Evolutionary conservation across 2,329 filamentous ascomycete genomes (phyloP), one percentile per base, ranked within the genome.

Genomic region (Colletotrichum liriopes): DNA sequence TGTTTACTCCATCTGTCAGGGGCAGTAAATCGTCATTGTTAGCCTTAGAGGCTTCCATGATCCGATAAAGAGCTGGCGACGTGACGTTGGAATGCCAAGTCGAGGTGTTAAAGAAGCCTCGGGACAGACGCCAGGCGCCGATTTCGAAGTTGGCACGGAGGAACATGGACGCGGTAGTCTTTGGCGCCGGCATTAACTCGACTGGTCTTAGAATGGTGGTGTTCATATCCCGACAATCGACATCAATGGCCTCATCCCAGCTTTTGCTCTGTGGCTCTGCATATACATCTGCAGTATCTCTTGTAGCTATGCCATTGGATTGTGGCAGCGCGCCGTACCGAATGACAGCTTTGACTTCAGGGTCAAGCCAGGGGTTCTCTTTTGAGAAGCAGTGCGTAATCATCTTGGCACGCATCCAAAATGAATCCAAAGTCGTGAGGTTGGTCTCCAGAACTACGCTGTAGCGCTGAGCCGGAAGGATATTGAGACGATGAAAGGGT

Each of bases 391-490:
- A 84, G 56, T 82, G 81, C 0, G 82, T 79, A 2, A 84, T 77
- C 81, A 84, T 84, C 0, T 77, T 85, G 0, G 91, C 90, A 29
- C 92, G 85, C 74, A 94, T 86, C 82, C 92, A 92, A 77, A 91
- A 94, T 9, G 89, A 83, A 20, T 86, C 79, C 6, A 80, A 78
- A 0, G 84, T 83, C 2, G 86, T 85, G 60, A 88, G 87, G 77
- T 91, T 91, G 7, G 91, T 86, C 1, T 88, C 88, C 1, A 94
- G 77, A 0, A 94, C 80, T 18, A 92, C 85, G 76, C 91, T 93
- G 76, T 93, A 94, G 18, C 93, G 87, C 77, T 94, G 93, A 0
- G 92, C 92, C 1, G 92, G 91, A 9, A 91, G 87, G 29, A 95
- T 83, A 72, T 93, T 91, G 65, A 94, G 81, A 73, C 90, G 87